Base-by-base conservation (phyloP, 768 basidiomycete genomes). In the Boletus reticulatus region DNA sequence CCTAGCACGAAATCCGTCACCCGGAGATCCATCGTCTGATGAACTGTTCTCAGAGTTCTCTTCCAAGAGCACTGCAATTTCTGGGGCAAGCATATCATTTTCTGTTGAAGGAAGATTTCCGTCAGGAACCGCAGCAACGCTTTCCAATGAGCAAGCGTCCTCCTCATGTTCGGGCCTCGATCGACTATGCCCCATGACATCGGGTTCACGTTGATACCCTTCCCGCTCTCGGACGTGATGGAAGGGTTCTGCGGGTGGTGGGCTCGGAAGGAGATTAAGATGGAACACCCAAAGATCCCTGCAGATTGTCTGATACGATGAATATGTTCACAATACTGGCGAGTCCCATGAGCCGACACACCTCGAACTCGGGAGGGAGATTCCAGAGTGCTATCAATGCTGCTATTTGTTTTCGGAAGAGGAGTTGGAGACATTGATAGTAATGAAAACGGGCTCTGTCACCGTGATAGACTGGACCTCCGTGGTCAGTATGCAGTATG, bases 341-440 rank as follows among this genome's bases (percentile, higher is more conserved):
- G 50, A 50, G 38, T 8, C 17, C 8, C n/a, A 39, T 43, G 38
- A 31, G 10, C 39, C 24, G 42, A 62, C 76, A 48, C 55, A 89
- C 92, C 80, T 93, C 92, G 56, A 92, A 90, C 65, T 92, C 89
- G 0, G 76, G 66, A 8, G 92, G 92, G 20, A 94, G 76, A n/a
- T 75, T 68, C 92, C 92, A 94, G 11, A 83, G 61, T 13, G 65
- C 64, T 5, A 67, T 78, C 54, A 94, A 69, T n/a, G 79, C 78
- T 7, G 73, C 75, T 13, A 94, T 73, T 70, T 97, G 94, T 62
- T 85, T 82, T 32, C 94, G 80, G 12, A 96, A 75, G 51, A 97
- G 74, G 1, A 92, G 73, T 69, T 97, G 95, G 36, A 92, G 76
- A 63, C 89, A 90, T 59, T 94, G 88, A 57, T 92, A 89, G 62